Evolutionary conservation across 371 early-diverging fungal species (phyloP).

Genomic region (Mortierella sp.): DNA sequence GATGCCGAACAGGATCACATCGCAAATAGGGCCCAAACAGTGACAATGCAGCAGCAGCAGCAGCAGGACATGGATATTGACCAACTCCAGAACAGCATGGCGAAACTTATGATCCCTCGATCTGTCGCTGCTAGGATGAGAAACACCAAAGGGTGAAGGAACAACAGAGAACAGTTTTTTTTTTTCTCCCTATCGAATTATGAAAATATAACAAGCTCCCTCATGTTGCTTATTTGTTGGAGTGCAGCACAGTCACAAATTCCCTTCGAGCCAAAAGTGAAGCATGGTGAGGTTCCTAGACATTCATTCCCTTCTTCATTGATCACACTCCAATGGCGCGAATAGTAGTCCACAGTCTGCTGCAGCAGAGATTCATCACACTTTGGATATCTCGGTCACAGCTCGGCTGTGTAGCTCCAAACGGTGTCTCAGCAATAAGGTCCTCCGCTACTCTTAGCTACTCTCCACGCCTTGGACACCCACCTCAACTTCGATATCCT

Average conservation of each 20-base stretch:
- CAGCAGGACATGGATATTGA: constrained; percentile 42
- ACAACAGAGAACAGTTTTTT: too few relatives aligned
- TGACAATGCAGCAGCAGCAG: not conserved
- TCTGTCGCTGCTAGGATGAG: constrained; percentile 28
- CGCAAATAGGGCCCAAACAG: not conserved
- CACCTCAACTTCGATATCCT: too few relatives aligned
- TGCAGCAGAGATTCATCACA: constrained; percentile 14
- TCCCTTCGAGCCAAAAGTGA: too few relatives aligned
- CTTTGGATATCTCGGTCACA: constrained; percentile 15
- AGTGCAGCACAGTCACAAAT: not conserved
- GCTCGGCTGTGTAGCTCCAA: too few relatives aligned
- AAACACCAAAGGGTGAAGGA: not conserved
- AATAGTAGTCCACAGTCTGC: not conserved
- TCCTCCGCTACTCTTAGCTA: too few relatives aligned
- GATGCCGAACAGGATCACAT: not conserved
- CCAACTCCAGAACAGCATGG: constrained; percentile 32
- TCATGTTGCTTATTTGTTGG: not conserved
- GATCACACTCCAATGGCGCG: too few relatives aligned
- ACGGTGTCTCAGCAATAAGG: too few relatives aligned
- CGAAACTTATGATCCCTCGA: constrained; percentile 42
- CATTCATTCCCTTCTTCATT: too few relatives aligned
- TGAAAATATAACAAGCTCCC: too few relatives aligned
- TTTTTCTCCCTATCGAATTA: too few relatives aligned
- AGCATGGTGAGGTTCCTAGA: too few relatives aligned
- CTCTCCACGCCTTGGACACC: too few relatives aligned